Percentiles rank a stretch among this genome's conserved stretches.
These are phyloP conservation scores for Allium sativum DNA, from an alignment of 106 monocot genomes.

Conservation along the genomic window DNA sequence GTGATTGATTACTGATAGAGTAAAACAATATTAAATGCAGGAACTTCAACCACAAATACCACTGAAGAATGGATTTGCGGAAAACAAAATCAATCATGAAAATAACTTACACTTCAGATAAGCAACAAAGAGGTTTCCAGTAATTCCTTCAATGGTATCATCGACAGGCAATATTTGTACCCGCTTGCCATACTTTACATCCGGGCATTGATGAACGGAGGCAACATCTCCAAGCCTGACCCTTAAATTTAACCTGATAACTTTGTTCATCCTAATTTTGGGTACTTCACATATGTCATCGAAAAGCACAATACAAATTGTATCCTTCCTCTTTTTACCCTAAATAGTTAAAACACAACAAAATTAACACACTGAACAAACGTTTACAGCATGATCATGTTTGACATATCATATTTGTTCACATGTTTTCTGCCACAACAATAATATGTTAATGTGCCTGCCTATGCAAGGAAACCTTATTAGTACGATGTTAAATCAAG, in stretches of 20 bases:
- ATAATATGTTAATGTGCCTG: too few relatives aligned
- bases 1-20: background rate
- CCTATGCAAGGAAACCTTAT: too few relatives aligned
- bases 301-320: constrained; percentile 62
- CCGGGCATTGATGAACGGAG: constrained; percentile 79
- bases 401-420: background rate
- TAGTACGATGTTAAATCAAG: too few relatives aligned
- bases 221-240: constrained; percentile 80
- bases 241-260: constrained; percentile 63
- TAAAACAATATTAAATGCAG: background rate
- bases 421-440: too few relatives aligned
- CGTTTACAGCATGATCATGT: background rate
- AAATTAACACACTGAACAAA: too few relatives aligned
- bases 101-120: constrained; percentile 64
- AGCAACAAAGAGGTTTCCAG: constrained; percentile 77
- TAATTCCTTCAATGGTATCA: constrained; percentile 71
- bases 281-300: constrained; percentile 80
- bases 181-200: constrained; percentile 81
- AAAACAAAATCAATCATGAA: background rate
- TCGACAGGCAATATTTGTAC: constrained; percentile 74
- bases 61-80: background rate
- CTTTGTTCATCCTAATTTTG: constrained; percentile 87
- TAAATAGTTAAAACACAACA: constrained; percentile 4
- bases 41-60: background rate
- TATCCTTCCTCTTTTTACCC: constrained; percentile 57